phyloP scores from a whole-genome alignment of 2,329 filamentous ascomycete species.

The Fusarium multiceps region DNA sequence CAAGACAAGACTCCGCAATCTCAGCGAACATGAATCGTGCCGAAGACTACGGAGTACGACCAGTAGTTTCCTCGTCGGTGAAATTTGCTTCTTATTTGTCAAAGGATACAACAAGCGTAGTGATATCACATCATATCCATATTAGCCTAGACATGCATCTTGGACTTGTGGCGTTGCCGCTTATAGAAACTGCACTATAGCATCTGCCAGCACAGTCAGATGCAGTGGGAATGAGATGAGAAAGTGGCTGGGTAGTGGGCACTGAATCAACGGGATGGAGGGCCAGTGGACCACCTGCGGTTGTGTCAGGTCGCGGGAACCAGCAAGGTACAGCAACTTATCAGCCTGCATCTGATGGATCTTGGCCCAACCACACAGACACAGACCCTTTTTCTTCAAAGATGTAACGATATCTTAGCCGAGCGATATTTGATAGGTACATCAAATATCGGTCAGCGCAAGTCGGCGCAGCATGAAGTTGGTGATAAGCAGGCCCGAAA shows the following conservation, averaged over 20 bases:
- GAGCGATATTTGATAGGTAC: conserved; percentile 28
- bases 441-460: conserved; percentile 37
- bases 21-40: conserved; percentile 9
- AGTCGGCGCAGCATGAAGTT: conserved; percentile 5
- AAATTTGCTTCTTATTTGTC: not conserved
- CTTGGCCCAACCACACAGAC: conserved; percentile 1
- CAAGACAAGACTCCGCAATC: conserved; percentile 4
- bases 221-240: conserved; percentile 26
- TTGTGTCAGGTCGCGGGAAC: conserved; percentile 36
- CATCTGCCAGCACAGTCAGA: conserved; percentile 21
- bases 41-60: not conserved
- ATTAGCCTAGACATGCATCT: not conserved
- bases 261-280: conserved; percentile 20
- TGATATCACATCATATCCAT: not conserved
- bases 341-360: conserved; percentile 24
- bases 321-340: conserved; percentile 25
- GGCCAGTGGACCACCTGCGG: conserved; percentile 25
- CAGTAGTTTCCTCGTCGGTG: conserved; percentile 16
- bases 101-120: not conserved
- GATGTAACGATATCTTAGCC: conserved; percentile 32
- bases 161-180: conserved; percentile 2
- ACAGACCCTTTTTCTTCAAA: conserved; percentile 24
- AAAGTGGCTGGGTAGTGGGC: conserved; percentile 23
- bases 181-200: not conserved
- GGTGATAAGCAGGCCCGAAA: conserved; percentile 19